Evolutionary conservation across 345 rosid genomes (phyloP).

Genomic region (Reutealis trisperma): DNA sequence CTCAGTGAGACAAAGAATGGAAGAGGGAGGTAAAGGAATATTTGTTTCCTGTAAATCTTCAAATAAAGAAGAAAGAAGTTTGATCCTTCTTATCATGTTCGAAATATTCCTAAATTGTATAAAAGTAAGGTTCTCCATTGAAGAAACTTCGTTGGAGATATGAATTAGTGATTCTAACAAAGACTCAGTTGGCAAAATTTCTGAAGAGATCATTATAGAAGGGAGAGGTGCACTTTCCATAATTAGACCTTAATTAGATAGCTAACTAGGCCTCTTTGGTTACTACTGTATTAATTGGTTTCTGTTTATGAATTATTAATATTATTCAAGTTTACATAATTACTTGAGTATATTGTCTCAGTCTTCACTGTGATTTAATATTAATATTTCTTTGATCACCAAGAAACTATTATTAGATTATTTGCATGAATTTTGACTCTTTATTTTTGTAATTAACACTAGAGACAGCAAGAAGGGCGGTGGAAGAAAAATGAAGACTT

Average conservation of each 20-base stretch:
- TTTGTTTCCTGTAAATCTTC: slow-evolving; percentile 53
- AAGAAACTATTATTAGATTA: slow-evolving; percentile 18
- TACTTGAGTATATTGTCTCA: slow-evolving; percentile 2
- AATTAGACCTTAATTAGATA: background rate
- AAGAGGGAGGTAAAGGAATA: slow-evolving; percentile 53
- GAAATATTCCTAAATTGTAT: slow-evolving; percentile 50
- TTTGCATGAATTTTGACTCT: slow-evolving; percentile 40
- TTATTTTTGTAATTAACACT: slow-evolving; percentile 34
- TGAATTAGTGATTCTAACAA: slow-evolving; percentile 51
- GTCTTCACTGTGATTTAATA: background rate
- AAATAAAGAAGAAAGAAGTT: slow-evolving; percentile 53
- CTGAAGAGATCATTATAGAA: slow-evolving; percentile 39
- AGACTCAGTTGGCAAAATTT: slow-evolving; percentile 46
- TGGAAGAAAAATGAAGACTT: slow-evolving; percentile 19
- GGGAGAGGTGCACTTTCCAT: slow-evolving; percentile 29
- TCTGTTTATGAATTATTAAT: slow-evolving; percentile 17
- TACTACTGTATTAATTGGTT: slow-evolving; percentile 3
- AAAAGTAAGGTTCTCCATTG: slow-evolving; percentile 51
- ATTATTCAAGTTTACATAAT: background rate
- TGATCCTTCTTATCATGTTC: slow-evolving; percentile 57
- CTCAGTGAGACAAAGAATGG: slow-evolving; percentile 56
- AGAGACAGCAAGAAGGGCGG: slow-evolving; percentile 28
- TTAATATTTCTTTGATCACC: background rate
- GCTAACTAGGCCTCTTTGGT: background rate
- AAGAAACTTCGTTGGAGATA: slow-evolving; percentile 45